Percentiles rank a stretch among this genome's conserved stretches.
Conservation (phyloP, 306 rosid genomes). For the Rubus parviflorus region DNA sequence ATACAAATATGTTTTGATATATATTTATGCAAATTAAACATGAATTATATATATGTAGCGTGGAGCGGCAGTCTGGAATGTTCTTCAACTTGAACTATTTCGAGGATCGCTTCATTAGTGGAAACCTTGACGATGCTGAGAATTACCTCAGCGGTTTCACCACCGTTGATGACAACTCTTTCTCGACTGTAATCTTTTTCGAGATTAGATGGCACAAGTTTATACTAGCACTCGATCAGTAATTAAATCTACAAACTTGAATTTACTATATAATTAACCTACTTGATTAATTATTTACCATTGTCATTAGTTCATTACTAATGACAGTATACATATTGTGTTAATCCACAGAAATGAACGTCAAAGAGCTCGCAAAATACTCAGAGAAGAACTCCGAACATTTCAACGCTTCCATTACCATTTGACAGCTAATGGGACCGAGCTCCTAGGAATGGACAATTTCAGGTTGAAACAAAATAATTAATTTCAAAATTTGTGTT, state of each 20-base stretch:
- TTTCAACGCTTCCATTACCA: no score
- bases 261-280: not conserved
- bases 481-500: no score
- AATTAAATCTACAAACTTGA: not conserved
- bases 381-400: not conserved
- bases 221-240: not conserved
- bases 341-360: not conserved
- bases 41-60: not conserved
- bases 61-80: not conserved
- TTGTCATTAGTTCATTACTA: no score
- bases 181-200: not conserved
- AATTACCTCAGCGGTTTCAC: not conserved
- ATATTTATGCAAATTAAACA: no score
- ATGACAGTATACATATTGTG: no score
- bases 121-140: not conserved
- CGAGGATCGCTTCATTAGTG: not conserved
- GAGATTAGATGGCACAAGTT: not conserved
- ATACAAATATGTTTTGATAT: no score
- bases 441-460: no score
- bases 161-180: not conserved
- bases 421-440: no score
- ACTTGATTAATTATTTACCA: not conserved
- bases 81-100: no score
- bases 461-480: not conserved
- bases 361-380: not conserved